A percentile compares a stretch with the other conserved stretches of the same genome.
Evolutionary conservation across 2,329 filamentous ascomycete species (phyloP).

Genomic region (Fusarium domesticum): DNA sequence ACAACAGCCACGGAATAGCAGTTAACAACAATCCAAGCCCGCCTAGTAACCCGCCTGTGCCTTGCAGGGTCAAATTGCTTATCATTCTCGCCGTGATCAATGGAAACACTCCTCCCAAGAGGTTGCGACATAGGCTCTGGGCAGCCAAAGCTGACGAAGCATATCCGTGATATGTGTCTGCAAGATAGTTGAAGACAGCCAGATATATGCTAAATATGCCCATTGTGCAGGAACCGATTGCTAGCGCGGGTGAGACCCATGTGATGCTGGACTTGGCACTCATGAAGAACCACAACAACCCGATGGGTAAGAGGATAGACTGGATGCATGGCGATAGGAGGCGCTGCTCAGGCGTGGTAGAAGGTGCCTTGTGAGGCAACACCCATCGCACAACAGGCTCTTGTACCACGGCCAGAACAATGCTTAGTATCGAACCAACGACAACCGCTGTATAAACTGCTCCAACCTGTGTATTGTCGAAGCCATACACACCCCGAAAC

Average conservation of each 20-base stretch:
- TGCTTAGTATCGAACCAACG: constrained; percentile 43
- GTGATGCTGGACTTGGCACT: constrained; percentile 49
- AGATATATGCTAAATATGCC: constrained; percentile 68
- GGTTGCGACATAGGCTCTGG: constrained; percentile 83
- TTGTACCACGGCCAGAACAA: constrained; percentile 54
- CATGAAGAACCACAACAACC: constrained; percentile 70
- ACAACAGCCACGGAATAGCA: constrained; percentile 63
- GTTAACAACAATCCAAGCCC: constrained; percentile 58
- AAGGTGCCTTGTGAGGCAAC: constrained; percentile 28
- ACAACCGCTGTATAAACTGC: constrained; percentile 57
- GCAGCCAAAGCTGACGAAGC: constrained; percentile 83
- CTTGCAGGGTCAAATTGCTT: constrained; percentile 53
- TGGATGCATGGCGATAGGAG: constrained; percentile 63
- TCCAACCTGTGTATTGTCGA: constrained; percentile 57
- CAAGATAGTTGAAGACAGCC: constrained; percentile 83
- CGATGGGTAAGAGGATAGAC: constrained; percentile 59
- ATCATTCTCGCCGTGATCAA: constrained; percentile 76
- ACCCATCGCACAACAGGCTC: constrained; percentile 54
- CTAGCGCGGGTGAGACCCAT: constrained; percentile 64
- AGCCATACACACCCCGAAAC: constrained; percentile 59
- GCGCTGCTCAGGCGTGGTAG: constrained; percentile 53
- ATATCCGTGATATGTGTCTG: constrained; percentile 84
- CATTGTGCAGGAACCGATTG: constrained; percentile 60
- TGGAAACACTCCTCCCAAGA: constrained; percentile 77
- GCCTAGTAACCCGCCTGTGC: constrained; percentile 61